Percentiles rank a stretch among this genome's conserved stretches.
phyloP scores from a whole-genome alignment of 768 basidiomycete genomes.

The Serendipita sp. region DNA sequence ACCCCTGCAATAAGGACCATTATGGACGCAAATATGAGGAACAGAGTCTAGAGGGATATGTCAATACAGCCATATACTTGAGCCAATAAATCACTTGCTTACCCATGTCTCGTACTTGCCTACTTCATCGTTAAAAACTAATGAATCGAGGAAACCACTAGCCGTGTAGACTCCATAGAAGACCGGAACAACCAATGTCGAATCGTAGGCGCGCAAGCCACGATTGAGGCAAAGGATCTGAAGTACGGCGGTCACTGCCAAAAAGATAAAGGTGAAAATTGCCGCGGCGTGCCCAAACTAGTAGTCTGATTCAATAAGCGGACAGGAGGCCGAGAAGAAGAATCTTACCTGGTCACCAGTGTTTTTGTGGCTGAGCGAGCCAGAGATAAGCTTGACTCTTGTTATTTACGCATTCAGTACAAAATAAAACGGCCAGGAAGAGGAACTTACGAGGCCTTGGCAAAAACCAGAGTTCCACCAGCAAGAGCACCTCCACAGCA shows the following conservation, averaged over 20 bases:
- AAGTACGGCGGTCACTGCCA: slow-evolving; percentile 57
- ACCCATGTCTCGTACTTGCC: slow-evolving; percentile 79
- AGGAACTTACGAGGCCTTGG: slow-evolving; percentile 44
- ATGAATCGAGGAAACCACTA: slow-evolving; percentile 36
- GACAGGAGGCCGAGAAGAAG: neutral
- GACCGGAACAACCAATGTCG: slow-evolving; percentile 80
- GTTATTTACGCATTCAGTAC: slow-evolving; percentile 2
- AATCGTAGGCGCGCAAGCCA: slow-evolving; percentile 79
- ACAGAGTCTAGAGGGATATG: slow-evolving; percentile 26
- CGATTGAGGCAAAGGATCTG: slow-evolving; percentile 89
- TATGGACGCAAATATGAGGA: slow-evolving; percentile 78
- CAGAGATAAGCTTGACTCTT: slow-evolving; percentile 68
- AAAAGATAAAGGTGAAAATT: slow-evolving; percentile 46
- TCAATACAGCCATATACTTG: neutral
- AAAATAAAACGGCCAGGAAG: no score
- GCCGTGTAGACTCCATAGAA: slow-evolving; percentile 90
- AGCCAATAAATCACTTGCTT: neutral
- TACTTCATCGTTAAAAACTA: slow-evolving; percentile 63
- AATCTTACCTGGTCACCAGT: slow-evolving; percentile 45
- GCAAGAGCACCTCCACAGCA: slow-evolving; percentile 83
- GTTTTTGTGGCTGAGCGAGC: slow-evolving; percentile 60
- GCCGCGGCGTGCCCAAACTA: slow-evolving; percentile 62
- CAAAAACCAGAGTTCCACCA: slow-evolving; percentile 78
- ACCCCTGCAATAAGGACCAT: slow-evolving; percentile 77
- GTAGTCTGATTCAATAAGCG: neutral